Evolutionary conservation across 768 basidiomycete species (phyloP), one percentile per base, ranked within the genome.

Genomic region (Podaxis mareebaensis): DNA sequence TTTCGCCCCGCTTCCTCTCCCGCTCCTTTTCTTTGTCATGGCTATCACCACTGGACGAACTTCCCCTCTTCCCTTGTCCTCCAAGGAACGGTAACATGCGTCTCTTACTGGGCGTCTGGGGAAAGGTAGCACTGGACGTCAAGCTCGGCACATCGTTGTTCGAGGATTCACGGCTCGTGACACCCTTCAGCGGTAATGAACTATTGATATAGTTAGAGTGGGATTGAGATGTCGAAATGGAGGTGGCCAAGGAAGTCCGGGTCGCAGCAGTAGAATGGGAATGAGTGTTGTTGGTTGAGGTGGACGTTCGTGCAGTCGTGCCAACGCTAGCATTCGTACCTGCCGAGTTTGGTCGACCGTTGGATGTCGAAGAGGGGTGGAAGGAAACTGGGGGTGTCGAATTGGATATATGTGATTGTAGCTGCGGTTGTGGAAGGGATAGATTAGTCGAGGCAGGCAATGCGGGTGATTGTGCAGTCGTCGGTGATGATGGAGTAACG

Each of bases 221-320:
- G 5, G 54, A 38, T 30, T 69, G 71, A 15, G 67, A 60, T 15
- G 66, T 48, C 20, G 70, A 63, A 20, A 53, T 49, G 59, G 53
- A 65, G 36, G 65, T 42, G 40, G 49, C 22, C 63, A 49, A 8
- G 65, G 61, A 40, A 66, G 68, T 46, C 66, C 30, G 2, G 53
- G 68, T 20, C 51, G 63, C 53, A 7, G 65, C 62, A 53, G 61
- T 69, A 36, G 67, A 61, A 66, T 70, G 65, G 24, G 71, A 69
- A 36, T 64, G 60, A 26, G 55, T 42, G 57, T 64, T 62, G 20
- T 64, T 62, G 20, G 48, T 59, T 5, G 61, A 39, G 28, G 59
- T 62, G 15, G 61, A 62, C 20, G 53, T 55, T 22, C 33, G 44
- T n/a, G 44, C 15, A 46, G 44, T 46, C 44, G n/a, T 46, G 0